Conservation (phyloP, 1,139 yeast genomes). For the Magnusiomyces tetraspermus region DNA sequence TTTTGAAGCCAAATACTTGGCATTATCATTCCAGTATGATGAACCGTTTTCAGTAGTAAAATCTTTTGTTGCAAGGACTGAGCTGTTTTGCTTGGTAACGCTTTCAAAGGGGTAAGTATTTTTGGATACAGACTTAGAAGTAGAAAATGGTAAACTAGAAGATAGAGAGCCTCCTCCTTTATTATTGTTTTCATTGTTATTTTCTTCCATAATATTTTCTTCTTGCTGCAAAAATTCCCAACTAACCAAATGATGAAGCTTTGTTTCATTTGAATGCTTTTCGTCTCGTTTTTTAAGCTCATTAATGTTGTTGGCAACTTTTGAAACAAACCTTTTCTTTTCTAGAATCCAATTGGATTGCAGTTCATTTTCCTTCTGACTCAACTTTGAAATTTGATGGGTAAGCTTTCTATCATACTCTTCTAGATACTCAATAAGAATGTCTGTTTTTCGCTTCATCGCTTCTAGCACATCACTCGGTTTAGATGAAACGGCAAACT, state of each 20-base stretch:
- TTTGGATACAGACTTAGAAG: too few species aligned
- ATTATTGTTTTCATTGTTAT: too few species aligned
- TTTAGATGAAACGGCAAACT: background rate
- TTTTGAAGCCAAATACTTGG: too few species aligned
- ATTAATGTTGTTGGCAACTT: background rate
- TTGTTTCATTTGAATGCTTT: background rate
- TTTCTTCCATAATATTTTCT: background rate
- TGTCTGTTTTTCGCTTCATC: background rate
- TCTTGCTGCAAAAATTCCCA: background rate
- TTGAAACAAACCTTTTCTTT: background rate
- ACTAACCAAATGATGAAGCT: background rate
- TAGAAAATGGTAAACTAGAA: too few species aligned
- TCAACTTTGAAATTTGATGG: background rate
- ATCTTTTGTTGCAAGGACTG: too few species aligned
- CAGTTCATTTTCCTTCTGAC: background rate
- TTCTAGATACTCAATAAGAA: background rate
- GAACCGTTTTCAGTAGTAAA: too few species aligned
- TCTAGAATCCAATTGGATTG: background rate
- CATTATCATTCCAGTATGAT: too few species aligned
- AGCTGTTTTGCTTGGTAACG: too few species aligned
- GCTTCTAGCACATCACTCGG: background rate
- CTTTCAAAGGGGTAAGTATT: too few species aligned
- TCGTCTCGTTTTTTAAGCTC: background rate
- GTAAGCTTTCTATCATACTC: background rate
- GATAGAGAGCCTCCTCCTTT: too few species aligned